Evolutionary conservation across 23 red algal species (phyloP).

Genomic region (Gracilaria domingensis): DNA sequence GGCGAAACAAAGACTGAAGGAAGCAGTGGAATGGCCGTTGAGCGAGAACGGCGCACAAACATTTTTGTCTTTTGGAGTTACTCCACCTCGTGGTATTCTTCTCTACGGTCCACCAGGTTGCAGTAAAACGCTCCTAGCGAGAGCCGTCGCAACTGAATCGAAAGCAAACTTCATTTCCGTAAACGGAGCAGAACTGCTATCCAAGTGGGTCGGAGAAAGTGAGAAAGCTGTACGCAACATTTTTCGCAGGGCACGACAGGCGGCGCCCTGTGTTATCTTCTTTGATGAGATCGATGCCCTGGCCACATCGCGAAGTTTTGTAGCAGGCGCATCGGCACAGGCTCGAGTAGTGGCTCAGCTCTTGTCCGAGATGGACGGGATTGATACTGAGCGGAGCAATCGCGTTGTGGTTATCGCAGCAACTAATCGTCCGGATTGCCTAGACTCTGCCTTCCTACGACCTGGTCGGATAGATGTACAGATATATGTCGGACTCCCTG

Average conservation of each 20-base stretch:
- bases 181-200: conserved; percentile 93
- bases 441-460: conserved; percentile 90
- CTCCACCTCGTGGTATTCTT: conserved; percentile 84
- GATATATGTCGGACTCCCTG: conserved; percentile 90
- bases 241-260: conserved; percentile 81
- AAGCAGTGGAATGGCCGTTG: conserved; percentile 85
- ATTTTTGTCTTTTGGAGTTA: conserved; percentile 70
- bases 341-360: conserved; percentile 96
- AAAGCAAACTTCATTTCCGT: conserved; percentile 89
- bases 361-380: conserved; percentile 93
- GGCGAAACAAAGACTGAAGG: conserved; percentile 67
- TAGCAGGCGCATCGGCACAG: conserved; percentile 65
- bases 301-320: conserved; percentile 66
- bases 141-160: conserved; percentile 87
- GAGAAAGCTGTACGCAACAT: conserved; percentile 93
- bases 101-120: conserved; percentile 96
- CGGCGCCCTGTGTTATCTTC: conserved; percentile 95
- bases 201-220: conserved; percentile 96
- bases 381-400: conserved; percentile 52
- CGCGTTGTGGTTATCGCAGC: conserved; percentile 89
- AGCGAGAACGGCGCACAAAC: conserved; percentile 3
- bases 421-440: conserved; percentile 94
- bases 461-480: conserved; percentile 92
- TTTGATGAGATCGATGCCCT: conserved; percentile 99
- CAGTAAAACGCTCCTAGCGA: conserved; percentile 95